Evolutionary conservation across 2,329 filamentous ascomycete species (phyloP).

Genomic region (Hypomyces rosellus): DNA sequence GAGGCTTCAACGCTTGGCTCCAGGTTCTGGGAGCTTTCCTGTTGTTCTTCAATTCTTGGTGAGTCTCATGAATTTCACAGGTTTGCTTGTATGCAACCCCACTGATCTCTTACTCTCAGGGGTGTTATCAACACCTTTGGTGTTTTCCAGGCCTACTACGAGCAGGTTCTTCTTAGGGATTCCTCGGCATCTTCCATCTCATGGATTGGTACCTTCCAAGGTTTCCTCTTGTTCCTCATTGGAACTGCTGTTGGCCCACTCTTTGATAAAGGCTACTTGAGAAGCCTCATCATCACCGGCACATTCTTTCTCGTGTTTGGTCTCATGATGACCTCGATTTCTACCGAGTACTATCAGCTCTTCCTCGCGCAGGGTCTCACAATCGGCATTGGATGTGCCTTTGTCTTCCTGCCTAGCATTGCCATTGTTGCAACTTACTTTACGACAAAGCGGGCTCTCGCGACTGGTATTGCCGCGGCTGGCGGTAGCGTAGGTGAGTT

Average conservation of each 20-base stretch:
- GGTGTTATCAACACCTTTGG: conserved; percentile 39
- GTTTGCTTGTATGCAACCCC: neutral
- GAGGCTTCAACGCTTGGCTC: conserved; percentile 6
- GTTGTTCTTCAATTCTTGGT: conserved; percentile 48
- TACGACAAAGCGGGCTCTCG: conserved; percentile 19
- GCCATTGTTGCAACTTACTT: conserved; percentile 31
- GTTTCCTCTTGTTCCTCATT: conserved; percentile 34
- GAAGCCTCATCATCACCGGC: conserved; percentile 34
- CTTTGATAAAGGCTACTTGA: conserved; percentile 42
- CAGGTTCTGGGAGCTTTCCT: conserved; percentile 9
- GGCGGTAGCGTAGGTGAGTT: conserved; percentile 24
- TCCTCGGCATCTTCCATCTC: conserved; percentile 28
- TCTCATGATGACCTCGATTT: conserved; percentile 36
- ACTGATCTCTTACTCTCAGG: neutral
- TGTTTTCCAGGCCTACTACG: conserved; percentile 51
- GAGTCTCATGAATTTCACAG: neutral
- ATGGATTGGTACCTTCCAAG: conserved; percentile 41
- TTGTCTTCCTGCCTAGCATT: conserved; percentile 32
- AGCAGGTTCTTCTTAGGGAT: conserved; percentile 23
- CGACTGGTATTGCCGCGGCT: conserved; percentile 27
- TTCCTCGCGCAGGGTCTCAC: conserved; percentile 39
- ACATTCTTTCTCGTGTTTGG: conserved; percentile 38
- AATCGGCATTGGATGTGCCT: conserved; percentile 38
- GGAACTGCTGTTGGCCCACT: conserved; percentile 34
- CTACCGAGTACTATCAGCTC: conserved; percentile 37